A percentile compares a stretch with the other conserved stretches of the same genome.
These are phyloP conservation scores for Misopates orontium DNA, from an alignment of 257 asterid genomes.

Conservation along the genomic window DNA sequence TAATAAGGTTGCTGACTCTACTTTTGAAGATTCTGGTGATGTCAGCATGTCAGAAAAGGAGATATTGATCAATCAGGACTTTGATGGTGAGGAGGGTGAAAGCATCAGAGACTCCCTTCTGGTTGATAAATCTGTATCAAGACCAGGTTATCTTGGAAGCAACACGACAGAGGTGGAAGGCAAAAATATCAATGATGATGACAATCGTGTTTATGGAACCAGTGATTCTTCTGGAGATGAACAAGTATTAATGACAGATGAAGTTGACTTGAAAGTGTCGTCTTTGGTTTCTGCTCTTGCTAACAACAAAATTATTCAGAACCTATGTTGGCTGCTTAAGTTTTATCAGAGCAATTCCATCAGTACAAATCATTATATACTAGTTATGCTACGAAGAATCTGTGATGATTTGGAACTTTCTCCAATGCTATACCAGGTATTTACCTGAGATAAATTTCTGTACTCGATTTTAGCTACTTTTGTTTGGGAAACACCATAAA, in stretches of 20 bases:
- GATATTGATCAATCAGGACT: constrained; percentile 31
- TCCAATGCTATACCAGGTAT: constrained; percentile 97
- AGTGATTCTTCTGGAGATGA: constrained; percentile 80
- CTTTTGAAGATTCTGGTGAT: constrained; percentile 43
- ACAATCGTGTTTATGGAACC: constrained; percentile 40
- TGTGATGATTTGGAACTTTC: constrained; percentile 88
- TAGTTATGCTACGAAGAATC: constrained; percentile 64
- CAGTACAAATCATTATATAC: constrained; percentile 68
- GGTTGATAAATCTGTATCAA: constrained; percentile 38
- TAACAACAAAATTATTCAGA: constrained; percentile 62
- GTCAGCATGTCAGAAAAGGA: constrained; percentile 41
- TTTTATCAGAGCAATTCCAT: constrained; percentile 77
- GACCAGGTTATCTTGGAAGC: constrained; percentile 37
- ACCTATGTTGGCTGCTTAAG: constrained; percentile 87
- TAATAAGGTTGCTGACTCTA: constrained; percentile 41
- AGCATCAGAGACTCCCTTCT: constrained; percentile 34
- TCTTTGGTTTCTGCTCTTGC: constrained; percentile 78
- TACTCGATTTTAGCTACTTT: constrained; percentile 19
- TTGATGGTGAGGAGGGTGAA: constrained; percentile 34
- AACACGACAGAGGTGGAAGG: constrained; percentile 40
- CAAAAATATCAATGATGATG: constrained; percentile 35
- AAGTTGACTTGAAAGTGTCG: constrained; percentile 78
- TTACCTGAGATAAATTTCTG: constrained; percentile 16
- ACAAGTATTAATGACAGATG: constrained; percentile 52
- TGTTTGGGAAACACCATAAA: constrained; percentile 16